These are phyloP conservation scores for Penicillium olsonii DNA, from an alignment of 2,329 filamentous ascomycete genomes.

Conservation along the genomic window DNA sequence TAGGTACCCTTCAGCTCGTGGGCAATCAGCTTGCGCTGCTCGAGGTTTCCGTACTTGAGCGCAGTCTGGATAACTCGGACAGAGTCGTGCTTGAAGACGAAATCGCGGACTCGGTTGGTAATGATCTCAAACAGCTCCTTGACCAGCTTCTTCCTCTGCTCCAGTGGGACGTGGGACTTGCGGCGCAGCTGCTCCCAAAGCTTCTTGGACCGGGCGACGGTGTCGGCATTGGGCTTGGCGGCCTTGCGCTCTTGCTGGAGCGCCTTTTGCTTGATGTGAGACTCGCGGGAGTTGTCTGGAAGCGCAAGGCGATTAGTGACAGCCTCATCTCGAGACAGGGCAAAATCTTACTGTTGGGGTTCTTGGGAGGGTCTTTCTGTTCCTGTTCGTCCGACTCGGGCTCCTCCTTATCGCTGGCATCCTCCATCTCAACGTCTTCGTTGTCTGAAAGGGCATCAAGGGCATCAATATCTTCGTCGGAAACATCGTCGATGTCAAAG, in stretches of 20 bases:
- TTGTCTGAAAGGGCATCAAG: constrained; percentile 22
- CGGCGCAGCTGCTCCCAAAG: constrained; percentile 91
- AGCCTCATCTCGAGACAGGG: constrained; percentile 18
- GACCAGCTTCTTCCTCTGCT: constrained; percentile 84
- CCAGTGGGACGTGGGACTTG: constrained; percentile 88
- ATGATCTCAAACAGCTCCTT: constrained; percentile 89
- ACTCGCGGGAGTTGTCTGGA: constrained; percentile 72
- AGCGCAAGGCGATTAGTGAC: constrained; percentile 13
- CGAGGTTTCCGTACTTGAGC: constrained; percentile 87
- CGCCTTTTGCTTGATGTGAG: constrained; percentile 90
- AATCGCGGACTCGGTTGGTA: constrained; percentile 87
- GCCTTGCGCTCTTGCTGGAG: constrained; percentile 86
- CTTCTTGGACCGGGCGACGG: constrained; percentile 87
- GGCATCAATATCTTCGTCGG: constrained; percentile 36
- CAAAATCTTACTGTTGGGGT: constrained; percentile 30
- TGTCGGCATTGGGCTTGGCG: constrained; percentile 88
- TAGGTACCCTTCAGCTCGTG: constrained; percentile 83
- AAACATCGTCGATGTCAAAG: constrained; percentile 58
- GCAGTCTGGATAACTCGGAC: constrained; percentile 96
- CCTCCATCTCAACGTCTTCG: constrained; percentile 37
- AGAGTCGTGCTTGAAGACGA: constrained; percentile 97
- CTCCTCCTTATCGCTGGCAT: constrained; percentile 48
- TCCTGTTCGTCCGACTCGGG: constrained; percentile 21
- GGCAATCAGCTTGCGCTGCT: constrained; percentile 84
- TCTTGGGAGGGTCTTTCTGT: constrained; percentile 10